phyloP scores from a whole-genome alignment of 2,329 filamentous ascomycete genomes.

The Colletotrichum spaethianum region DNA sequence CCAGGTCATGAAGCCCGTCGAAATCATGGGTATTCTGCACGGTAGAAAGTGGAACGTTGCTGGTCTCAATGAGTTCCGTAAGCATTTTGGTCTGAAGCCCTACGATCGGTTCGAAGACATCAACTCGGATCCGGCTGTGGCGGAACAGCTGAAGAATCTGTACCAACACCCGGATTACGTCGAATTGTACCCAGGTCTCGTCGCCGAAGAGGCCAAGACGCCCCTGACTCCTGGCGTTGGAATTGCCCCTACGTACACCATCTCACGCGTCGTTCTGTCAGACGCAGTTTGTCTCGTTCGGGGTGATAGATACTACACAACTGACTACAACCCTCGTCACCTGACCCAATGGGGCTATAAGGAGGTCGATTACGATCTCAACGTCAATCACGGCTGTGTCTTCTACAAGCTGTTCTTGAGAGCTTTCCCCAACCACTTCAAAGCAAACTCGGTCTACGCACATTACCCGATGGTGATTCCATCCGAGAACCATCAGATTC shows the following conservation, averaged over 20 bases:
- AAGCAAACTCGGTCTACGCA: slow-evolving; percentile 83
- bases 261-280: slow-evolving; percentile 82
- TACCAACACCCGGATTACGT: slow-evolving; percentile 86
- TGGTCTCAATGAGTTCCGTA: slow-evolving; percentile 87
- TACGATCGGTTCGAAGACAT: slow-evolving; percentile 87
- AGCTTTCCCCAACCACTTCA: slow-evolving; percentile 86
- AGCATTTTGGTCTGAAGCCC: slow-evolving; percentile 83
- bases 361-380: slow-evolving; percentile 80
- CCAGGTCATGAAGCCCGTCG: slow-evolving; percentile 79
- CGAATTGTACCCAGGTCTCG: slow-evolving; percentile 84
- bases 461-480: slow-evolving; percentile 83
- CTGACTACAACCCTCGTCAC: slow-evolving; percentile 80
- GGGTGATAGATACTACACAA: slow-evolving; percentile 84
- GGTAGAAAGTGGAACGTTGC: slow-evolving; percentile 83
- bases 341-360: slow-evolving; percentile 89
- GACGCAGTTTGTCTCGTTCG: slow-evolving; percentile 85
- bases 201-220: slow-evolving; percentile 81
- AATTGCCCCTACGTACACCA: slow-evolving; percentile 82
- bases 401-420: slow-evolving; percentile 88
- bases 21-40: slow-evolving; percentile 86
- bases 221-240: slow-evolving; percentile 83
- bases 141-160: slow-evolving; percentile 74
- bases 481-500: slow-evolving; percentile 78
- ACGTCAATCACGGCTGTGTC: slow-evolving; percentile 84
- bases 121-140: slow-evolving; percentile 81